Percentiles rank a stretch among this genome's conserved stretches.
These are phyloP conservation scores for Plasmopara viticola DNA, from an alignment of 352 stramenopile species.

Conservation along the genomic window DNA sequence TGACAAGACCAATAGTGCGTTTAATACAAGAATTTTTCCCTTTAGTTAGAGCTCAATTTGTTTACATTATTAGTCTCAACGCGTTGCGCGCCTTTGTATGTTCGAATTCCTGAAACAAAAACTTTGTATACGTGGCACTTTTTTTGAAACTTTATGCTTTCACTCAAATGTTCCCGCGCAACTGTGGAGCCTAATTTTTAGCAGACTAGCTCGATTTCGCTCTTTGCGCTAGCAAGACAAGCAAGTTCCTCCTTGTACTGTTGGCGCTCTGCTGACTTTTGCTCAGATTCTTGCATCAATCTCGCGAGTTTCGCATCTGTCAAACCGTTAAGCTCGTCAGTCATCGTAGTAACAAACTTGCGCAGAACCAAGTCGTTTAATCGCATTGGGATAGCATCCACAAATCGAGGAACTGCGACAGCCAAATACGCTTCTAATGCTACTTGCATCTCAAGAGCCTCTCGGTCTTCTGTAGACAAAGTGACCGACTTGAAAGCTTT, in stretches of 20 bases:
- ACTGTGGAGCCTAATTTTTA: neutral
- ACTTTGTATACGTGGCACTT: no score
- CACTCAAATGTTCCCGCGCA: neutral
- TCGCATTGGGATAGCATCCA: slow-evolving; percentile 30
- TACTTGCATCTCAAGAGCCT: slow-evolving; percentile 29
- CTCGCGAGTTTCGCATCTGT: slow-evolving; percentile 31
- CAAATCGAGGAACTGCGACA: slow-evolving; percentile 29
- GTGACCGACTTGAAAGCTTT: slow-evolving; percentile 9
- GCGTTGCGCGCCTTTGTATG: no score
- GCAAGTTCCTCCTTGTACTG: slow-evolving; percentile 24
- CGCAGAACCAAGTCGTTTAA: slow-evolving; percentile 29
- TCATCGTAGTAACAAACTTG: slow-evolving; percentile 26
- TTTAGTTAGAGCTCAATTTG: no score
- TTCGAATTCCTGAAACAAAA: no score
- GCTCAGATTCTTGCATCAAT: slow-evolving; percentile 31
- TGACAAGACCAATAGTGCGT: no score
- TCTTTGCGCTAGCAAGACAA: slow-evolving; percentile 26
- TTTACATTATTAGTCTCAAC: no score
- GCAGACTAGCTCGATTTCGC: slow-evolving; percentile 30
- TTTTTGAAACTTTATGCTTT: neutral
- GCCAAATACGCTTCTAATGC: slow-evolving; percentile 29
- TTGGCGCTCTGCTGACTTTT: slow-evolving; percentile 16
- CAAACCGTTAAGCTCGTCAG: slow-evolving; percentile 20
- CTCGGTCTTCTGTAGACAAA: slow-evolving; percentile 18
- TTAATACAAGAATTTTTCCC: no score